Conservation (phyloP, 768 basidiomycete genomes). For the Pisolithus marmoratus region DNA sequence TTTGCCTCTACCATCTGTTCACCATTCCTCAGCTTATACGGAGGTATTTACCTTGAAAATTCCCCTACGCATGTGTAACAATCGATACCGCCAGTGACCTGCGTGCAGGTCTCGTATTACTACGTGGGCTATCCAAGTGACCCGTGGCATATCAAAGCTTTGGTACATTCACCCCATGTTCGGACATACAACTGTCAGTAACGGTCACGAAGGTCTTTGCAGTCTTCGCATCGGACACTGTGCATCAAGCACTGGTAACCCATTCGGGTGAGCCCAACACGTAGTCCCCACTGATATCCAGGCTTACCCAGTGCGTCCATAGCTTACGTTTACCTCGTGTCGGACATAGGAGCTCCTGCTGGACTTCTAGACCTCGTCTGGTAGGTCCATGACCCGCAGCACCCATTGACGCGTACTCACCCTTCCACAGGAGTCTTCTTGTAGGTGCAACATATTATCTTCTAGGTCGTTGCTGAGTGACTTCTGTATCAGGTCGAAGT, state of each 20-base stretch:
- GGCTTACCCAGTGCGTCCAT: neutral
- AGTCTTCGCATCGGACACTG: slow-evolving; percentile 45
- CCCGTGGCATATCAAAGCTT: slow-evolving; percentile 39
- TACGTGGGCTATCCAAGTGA: slow-evolving; percentile 44
- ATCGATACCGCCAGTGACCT: slow-evolving; percentile 38
- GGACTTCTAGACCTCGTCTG: slow-evolving; percentile 34
- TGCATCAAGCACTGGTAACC: slow-evolving; percentile 49
- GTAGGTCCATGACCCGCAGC: slow-evolving; percentile 24
- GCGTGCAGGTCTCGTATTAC: slow-evolving; percentile 52
- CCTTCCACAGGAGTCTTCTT: slow-evolving; percentile 13
- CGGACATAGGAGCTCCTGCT: slow-evolving; percentile 29
- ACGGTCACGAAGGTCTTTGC: slow-evolving; percentile 36
- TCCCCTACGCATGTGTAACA: neutral
- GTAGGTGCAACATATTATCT: slow-evolving; percentile 8
- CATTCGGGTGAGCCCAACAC: slow-evolving; percentile 36
- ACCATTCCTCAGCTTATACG: slow-evolving; percentile 36
- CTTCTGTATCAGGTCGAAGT: slow-evolving; percentile 36
- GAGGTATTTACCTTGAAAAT: slow-evolving; percentile 32
- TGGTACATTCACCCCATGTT: slow-evolving; percentile 30
- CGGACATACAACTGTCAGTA: neutral
- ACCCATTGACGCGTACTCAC: neutral
- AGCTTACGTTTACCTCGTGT: slow-evolving; percentile 47
- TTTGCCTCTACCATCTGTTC: neutral
- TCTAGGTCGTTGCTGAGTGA: slow-evolving; percentile 3
- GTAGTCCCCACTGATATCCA: neutral